Base-by-base conservation (phyloP, 1,139 yeast genomes). In the Yamadazyma pseudoaaseri region DNA sequence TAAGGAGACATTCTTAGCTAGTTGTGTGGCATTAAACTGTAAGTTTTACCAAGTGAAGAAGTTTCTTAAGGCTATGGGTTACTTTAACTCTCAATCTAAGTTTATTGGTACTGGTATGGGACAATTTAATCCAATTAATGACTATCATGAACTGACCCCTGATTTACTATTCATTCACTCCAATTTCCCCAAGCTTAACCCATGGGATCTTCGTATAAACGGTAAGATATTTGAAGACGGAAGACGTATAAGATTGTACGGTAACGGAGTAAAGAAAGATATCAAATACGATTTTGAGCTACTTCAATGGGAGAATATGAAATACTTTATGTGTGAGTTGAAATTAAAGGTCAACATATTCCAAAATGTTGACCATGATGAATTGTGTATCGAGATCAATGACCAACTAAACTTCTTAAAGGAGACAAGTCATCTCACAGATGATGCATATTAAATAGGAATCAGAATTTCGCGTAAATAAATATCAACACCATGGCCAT, bases 1-100 rank as follows among this genome's bases (percentile, higher is more conserved):
- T 56, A 87, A 86, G 54, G 96, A 87, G 53, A 86, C 96, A 0
- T 87, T 85, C 51, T 63, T 85, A 35, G 90, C 95, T 0, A 90
- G 92, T 0, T 81, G 94, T 1, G 73, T 73, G 29, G 86, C 83
- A 2, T 59, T 82, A 35, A 61, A 65, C 6, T 73, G 78, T 32
- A 66, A 76, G 2, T 81, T 65, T 44, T 84, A 86, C 51, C 90
- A 83, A 55, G 87, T 85, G n/a, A 73, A 76, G 30, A 69, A 62
- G 41, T 76, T 75, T 42, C 54, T 76, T 29, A 64, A 65, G 39
- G 80, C 84, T 1, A 62, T 73, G 47, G 85, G 84, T 4, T 66
- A 69, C 42, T 66, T 75, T 37, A 62, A 67, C 42, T 44, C 48
- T 0, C 54, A 62, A 20, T 54, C 59, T 16, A 66, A 65, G 18